Evolutionary conservation across 352 stramenopile species (phyloP), one percentile per base, ranked within the genome.

Genomic region (Phytophthora pini): DNA sequence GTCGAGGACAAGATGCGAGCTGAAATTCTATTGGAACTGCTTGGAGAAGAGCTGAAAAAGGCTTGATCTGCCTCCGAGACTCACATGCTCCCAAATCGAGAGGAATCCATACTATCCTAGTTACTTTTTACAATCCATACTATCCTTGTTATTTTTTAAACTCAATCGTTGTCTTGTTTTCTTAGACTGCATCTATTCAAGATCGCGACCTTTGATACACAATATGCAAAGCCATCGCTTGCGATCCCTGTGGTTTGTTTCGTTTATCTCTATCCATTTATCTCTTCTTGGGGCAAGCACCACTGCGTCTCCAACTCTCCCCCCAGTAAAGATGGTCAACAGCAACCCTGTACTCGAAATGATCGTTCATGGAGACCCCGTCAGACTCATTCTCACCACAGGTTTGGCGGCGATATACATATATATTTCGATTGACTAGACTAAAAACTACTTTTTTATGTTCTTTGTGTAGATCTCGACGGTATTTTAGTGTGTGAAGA

Each of bases 401-500:
- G 65, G 65, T 74, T 50, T 15, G n/a, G 2, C 12, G 5, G 17
- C 20, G 12, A 29, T 59, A 2, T 27, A 20, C 17, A 20, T 20
- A 20, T 20, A 20, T 20, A 20, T 20, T 20, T 3, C 26, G 13
- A 49, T n/a, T 40, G 8, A 13, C 13, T 46, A 22, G 22, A 47
- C 15, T 13, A 44, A 57, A 56, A 31, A 2, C 22, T 59, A n/a
- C 36, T 32, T 10, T 20, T n/a, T 10, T 10, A 15, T 43, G 22
- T 43, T n/a, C 15, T n/a, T 41, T 17, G 13, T 20, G 29, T 43
- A 74, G 65, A 74, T 48, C n/a, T 70, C 5, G 65, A 70, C 36
- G 65, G 65, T 1, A 52, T 74, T n/a, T 41, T 70, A 8, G 60
- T 74, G 11, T 74, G 65, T 31, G 43, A 58, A 40, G 60, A 74